These are phyloP conservation scores for Cornus florida DNA, from an alignment of 148 eudicot genomes.

Conservation along the genomic window DNA sequence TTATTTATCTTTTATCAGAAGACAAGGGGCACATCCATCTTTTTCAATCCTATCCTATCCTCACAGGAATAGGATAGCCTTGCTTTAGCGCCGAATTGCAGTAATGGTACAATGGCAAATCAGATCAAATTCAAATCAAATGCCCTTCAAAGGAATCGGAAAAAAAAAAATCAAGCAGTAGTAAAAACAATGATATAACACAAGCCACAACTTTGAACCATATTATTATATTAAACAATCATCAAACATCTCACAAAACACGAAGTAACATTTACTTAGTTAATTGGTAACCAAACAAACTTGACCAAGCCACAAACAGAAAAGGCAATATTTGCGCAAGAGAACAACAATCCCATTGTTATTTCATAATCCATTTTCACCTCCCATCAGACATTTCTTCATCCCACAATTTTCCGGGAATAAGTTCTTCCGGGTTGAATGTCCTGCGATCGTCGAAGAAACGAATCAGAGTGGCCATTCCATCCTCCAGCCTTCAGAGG, in stretches of 20 bases:
- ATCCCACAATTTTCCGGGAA: constrained; percentile 44
- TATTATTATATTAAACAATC: neutral
- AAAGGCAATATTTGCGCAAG: neutral
- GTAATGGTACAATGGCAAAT: no score
- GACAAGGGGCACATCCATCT: no score
- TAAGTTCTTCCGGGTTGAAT: constrained; percentile 27
- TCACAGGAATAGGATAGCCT: no score
- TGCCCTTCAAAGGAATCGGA: no score
- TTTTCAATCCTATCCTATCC: no score
- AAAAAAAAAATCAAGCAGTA: no score
- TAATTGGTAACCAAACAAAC: neutral
- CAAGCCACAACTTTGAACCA: no score
- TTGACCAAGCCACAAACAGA: neutral
- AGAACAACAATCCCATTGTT: no score
- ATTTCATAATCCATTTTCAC: neutral
- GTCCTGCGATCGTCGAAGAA: constrained; percentile 35
- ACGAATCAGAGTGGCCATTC: constrained; percentile 34
- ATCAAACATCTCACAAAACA: neutral
- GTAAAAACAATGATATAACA: no score
- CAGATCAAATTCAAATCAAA: no score
- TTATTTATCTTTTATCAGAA: no score
- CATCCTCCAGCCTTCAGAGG: constrained; percentile 63
- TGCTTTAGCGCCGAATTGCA: no score
- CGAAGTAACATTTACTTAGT: neutral
- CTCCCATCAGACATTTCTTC: constrained; percentile 10